Percentiles rank a stretch among this genome's conserved stretches.
phyloP scores from a whole-genome alignment of 1,284 basidiomycete species.

The Jaminaea rosea region DNA sequence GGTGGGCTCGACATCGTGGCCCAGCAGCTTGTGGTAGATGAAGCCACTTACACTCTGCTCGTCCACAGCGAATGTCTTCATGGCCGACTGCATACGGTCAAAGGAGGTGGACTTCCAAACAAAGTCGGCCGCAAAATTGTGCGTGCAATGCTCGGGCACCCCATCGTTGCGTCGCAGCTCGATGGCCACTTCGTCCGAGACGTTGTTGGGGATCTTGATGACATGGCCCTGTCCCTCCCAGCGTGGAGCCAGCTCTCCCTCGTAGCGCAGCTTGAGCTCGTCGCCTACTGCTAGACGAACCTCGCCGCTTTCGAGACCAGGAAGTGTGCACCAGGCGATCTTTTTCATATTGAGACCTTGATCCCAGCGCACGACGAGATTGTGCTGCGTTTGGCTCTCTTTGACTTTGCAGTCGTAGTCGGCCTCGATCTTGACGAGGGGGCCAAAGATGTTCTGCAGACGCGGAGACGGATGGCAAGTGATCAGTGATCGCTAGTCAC shows the following conservation, averaged over 20 bases:
- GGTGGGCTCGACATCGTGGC: constrained; percentile 88
- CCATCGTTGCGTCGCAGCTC: constrained; percentile 83
- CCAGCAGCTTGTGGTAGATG: constrained; percentile 95
- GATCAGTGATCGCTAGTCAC: no score
- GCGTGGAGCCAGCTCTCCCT: constrained; percentile 64
- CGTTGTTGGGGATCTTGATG: constrained; percentile 98
- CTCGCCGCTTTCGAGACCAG: constrained; percentile 95
- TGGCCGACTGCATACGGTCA: constrained; percentile 95
- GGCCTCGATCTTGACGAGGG: constrained; percentile 97
- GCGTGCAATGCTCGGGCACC: constrained; percentile 88
- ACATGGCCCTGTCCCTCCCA: constrained; percentile 99
- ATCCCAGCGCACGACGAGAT: constrained; percentile 93
- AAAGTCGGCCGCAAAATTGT: constrained; percentile 92
- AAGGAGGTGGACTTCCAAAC: constrained; percentile 99
- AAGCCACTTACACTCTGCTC: constrained; percentile 98
- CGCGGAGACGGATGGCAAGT: no score
- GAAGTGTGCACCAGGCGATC: constrained; percentile 89
- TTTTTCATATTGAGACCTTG: constrained; percentile 94
- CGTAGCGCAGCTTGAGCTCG: constrained; percentile 80
- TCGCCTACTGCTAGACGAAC: constrained; percentile 94
- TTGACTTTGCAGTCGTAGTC: constrained; percentile 97
- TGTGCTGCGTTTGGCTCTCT: constrained; percentile 95
- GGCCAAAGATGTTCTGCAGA: constrained; percentile 98
- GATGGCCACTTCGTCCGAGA: constrained; percentile 93
- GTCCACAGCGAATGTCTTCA: constrained; percentile 98